A percentile compares a stretch with the other conserved stretches of the same genome.
phyloP scores from a whole-genome alignment of 1,284 basidiomycete genomes.

The Phellinidium pouzarii region DNA sequence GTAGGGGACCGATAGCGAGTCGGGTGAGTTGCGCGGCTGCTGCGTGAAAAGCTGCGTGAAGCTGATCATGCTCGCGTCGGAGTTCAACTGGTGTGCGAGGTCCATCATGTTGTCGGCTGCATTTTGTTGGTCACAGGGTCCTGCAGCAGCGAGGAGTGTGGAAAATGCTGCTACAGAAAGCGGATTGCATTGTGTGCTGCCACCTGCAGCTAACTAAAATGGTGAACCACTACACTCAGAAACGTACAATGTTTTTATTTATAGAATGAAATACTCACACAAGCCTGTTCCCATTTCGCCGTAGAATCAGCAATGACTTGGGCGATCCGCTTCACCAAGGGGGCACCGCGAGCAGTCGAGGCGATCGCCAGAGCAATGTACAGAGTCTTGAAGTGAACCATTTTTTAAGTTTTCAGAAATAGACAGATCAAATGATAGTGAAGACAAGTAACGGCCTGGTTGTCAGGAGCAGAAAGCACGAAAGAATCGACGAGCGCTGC shows the following conservation, averaged over 20 bases:
- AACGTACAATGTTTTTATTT: neutral
- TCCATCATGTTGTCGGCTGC: conserved; percentile 54
- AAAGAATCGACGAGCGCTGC: neutral
- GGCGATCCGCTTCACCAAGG: conserved; percentile 37
- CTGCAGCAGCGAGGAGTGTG: conserved; percentile 29
- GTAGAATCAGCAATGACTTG: conserved; percentile 38
- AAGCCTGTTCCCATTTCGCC: conserved; percentile 38
- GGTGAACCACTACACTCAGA: neutral
- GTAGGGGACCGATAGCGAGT: conserved; percentile 42
- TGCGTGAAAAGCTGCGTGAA: conserved; percentile 52
- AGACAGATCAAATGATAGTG: neutral
- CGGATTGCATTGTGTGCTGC: conserved; percentile 45
- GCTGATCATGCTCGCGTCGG: conserved; percentile 47
- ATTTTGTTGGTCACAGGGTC: conserved; percentile 58
- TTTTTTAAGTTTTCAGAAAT: neutral
- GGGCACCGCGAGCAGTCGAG: conserved; percentile 19
- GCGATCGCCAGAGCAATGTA: conserved; percentile 11
- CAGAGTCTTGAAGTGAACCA: neutral
- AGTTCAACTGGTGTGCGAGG: conserved; percentile 51
- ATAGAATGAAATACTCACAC: conserved; percentile 28
- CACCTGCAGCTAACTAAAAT: conserved; percentile 37
- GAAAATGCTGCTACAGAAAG: conserved; percentile 44
- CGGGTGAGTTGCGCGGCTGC: conserved; percentile 48
- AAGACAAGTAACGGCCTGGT: neutral
- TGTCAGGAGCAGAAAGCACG: neutral